Conservation (phyloP, 2,329 filamentous ascomycete species). For the Gliomastix tumulicola region DNA sequence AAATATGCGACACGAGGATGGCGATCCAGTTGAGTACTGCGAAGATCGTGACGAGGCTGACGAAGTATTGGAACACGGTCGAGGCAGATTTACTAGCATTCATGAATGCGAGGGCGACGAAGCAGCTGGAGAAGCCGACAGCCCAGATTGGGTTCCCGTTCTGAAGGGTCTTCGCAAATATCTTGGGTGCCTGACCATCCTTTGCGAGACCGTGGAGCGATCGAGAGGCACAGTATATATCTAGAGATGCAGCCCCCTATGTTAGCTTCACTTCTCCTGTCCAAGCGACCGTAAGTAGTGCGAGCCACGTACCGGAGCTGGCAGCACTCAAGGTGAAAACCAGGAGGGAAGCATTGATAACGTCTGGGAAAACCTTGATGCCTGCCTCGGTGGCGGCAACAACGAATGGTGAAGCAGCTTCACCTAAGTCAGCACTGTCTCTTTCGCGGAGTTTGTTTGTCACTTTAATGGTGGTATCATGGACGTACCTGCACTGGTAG, state of each 20-base stretch:
- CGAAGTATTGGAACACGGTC: slow-evolving; percentile 32
- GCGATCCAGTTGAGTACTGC: slow-evolving; percentile 35
- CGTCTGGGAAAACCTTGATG: slow-evolving; percentile 9
- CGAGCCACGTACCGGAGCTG: slow-evolving; percentile 30
- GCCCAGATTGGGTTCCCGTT: slow-evolving; percentile 31
- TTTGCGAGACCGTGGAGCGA: slow-evolving; percentile 37
- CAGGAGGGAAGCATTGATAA: slow-evolving; percentile 14
- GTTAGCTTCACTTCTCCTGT: too few relatives aligned
- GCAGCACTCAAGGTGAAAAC: slow-evolving; percentile 23
- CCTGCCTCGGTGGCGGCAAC: slow-evolving; percentile 12
- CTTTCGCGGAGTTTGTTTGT: slow-evolving; percentile 2
- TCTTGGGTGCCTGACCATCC: slow-evolving; percentile 28
- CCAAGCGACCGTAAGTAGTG: too few relatives aligned
- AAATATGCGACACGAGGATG: slow-evolving; percentile 29
- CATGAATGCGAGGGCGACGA: slow-evolving; percentile 30
- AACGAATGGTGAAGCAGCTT: slow-evolving; percentile 13
- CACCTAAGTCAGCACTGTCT: neutral
- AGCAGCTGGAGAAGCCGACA: slow-evolving; percentile 24
- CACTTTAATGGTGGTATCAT: neutral
- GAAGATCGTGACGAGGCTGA: slow-evolving; percentile 33
- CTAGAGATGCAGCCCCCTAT: too few relatives aligned
- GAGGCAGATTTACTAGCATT: slow-evolving; percentile 25
- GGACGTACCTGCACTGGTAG: slow-evolving; percentile 8
- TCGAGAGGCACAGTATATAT: slow-evolving; percentile 44
- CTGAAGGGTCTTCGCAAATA: slow-evolving; percentile 23